Base-by-base conservation (phyloP, 2,329 filamentous ascomycete species). In the Pestalotiopsis sp. region DNA sequence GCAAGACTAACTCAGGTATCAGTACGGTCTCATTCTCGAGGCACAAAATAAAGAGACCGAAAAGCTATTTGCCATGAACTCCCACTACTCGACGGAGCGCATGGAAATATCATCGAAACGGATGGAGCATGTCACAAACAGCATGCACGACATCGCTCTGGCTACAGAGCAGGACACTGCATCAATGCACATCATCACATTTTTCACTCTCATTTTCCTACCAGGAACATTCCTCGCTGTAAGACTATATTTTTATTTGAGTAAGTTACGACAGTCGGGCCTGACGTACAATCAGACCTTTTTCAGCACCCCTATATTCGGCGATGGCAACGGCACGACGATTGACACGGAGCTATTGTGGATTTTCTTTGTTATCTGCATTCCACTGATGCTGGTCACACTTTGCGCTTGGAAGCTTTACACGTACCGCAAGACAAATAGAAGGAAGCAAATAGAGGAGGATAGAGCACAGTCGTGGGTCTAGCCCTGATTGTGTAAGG, bases 171-270 rank as follows among this genome's bases (percentile, higher is more conserved):
- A 58, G n/a, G 52, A 58, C 14, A 58, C 52, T 12, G 14, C 52
- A 12, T 58, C 52, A 23, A 58, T 58, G 52, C 52, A 58, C n/a
- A 27, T 23, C 52, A 58, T 58, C n/a, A 58, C 52, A 14, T 12
- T 23, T 23, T 58, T 23, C n/a, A 58, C 52, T 4, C 52, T 58
- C n/a, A 27, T n/a, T 12, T 58, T 58, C 9, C n/a, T 58, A 4
- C 52, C 52, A 58, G 52, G 52, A 58, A 58, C 52, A 58, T 58
- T 58, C 23, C 14, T 58, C 52, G 52, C 13, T 58, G 52, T 58
- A 58, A 58, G 52, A 13, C 12, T 45, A 45, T 45, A 31, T 31
- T 31, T 31, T 7, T 9, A 31, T 31, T 31, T 31, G 7, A 31
- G 7, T 31, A 31, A 31, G 31, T 31, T 31, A 31, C 7, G 7